Base-by-base conservation (phyloP, 371 early-diverging fungal genomes). In the Mucor mucedo region DNA sequence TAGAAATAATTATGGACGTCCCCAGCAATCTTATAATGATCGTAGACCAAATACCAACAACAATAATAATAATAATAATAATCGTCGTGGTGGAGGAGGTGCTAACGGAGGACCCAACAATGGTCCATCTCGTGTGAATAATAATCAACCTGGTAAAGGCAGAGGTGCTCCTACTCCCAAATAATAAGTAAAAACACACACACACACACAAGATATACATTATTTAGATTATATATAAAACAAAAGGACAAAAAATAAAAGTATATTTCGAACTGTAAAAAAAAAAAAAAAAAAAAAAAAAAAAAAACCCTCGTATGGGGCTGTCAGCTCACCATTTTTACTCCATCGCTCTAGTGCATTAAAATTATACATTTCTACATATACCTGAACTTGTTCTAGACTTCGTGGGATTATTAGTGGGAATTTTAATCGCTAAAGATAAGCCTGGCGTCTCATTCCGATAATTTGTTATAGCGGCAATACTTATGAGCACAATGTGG, bases 141-240 rank as follows among this genome's bases (percentile, higher is more conserved):
- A 49, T 40, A 38, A 47, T 13, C 45, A 55, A 9, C 30, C 28
- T 28, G 63, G 63, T 48, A 62, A 62, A 62, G 63, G 63, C 47
- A 62, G 63, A 62, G 63, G 63, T 56, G 32, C 55, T n/a, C 56
- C 56, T 45, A 54, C 42, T 21, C 42, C 27, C 39, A 48, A 38
- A 16, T 53, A 53, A 10, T 8, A 50, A 53, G 3, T 29, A 53
- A 7, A 53, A 48, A 48, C 49, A 21, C 42, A 27, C 52, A 50
- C n/a, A 52, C 61, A 42, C 52, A 39, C 53, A 50, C 11, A 52
- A 33, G 7, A 40, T n/a, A 57, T 10, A 16, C 13, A 5, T 44
- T 44, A 44, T 44, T 44, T 44, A 44, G 44, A 44, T 41, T 11
- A 11, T 21, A 21, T 21, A 21, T 21, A 21, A 21, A 21, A 21